Base-by-base conservation (phyloP, 2,329 filamentous ascomycete genomes). In the Penicillium polonicum region DNA sequence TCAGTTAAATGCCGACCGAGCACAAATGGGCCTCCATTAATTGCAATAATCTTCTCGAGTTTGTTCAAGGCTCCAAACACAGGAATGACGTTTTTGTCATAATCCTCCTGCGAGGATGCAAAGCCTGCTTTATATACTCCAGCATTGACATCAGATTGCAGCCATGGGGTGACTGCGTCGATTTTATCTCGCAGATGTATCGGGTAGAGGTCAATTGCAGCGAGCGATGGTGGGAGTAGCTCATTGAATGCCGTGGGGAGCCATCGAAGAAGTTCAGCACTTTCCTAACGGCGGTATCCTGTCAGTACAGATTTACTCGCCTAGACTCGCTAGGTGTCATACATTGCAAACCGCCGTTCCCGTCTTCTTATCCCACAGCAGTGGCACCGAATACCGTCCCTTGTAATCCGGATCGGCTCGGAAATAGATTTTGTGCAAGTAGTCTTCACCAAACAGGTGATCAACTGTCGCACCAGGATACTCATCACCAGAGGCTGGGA, bases 371-470 rank as follows among this genome's bases (percentile, higher is more conserved):
- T 88, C 85, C 85, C 85, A 88, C 0, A 88, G 76, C 2, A 85
- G 63, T 0, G 85, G 85, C 2, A 88, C 85, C 8, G 78, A 82
- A 68, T 86, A 88, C 21, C 81, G 76, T 0, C 85, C 85, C 61
- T 83, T 82, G 70, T 88, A 88, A 5, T 80, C 76, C 12, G 80
- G 75, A 62, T 88, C 84, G 2, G 81, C 84, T 56, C 78, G 80
- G 72, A 88, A 87, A 70, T 88, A 88, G 2, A 88, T 63, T 62
- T 87, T 81, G 64, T 86, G 82, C 62, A 88, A 68, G 68, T 83
- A 87, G 41, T 78, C 77, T 59, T 81, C 83, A 29, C 79, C 76
- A 61, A 84, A 88, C 5, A 88, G 75, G 31, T 81, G 78, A 66
- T 89, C 86, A 3, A 81, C 77, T 0, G 85, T 88, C 6, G 86